These are phyloP conservation scores for Ustilago tritici DNA, from an alignment of 1,284 basidiomycete genomes.

Conservation along the genomic window DNA sequence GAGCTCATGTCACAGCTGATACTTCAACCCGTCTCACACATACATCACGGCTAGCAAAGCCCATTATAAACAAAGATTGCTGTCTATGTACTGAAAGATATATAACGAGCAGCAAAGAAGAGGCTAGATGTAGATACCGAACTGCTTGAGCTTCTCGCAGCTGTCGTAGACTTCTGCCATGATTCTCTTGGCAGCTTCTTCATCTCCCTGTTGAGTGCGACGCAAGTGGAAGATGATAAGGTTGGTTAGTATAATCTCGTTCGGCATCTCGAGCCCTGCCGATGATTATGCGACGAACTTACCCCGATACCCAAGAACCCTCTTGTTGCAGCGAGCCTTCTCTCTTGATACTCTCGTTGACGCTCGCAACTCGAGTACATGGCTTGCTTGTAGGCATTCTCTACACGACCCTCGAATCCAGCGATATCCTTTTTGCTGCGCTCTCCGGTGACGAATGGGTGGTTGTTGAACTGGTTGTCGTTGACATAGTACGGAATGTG, in stretches of 20 bases:
- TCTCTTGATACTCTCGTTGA: slow-evolving; percentile 52
- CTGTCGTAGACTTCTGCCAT: slow-evolving; percentile 59
- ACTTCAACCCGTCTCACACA: background rate
- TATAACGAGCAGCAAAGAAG: background rate
- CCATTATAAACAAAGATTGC: background rate
- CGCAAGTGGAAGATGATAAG: background rate
- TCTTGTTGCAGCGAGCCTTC: slow-evolving; percentile 44
- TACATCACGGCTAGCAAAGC: background rate
- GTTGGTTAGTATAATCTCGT: background rate
- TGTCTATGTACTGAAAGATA: background rate
- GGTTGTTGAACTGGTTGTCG: slow-evolving; percentile 79
- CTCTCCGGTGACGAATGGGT: slow-evolving; percentile 73
- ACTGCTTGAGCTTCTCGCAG: slow-evolving; percentile 64
- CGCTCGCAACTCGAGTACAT: slow-evolving; percentile 55
- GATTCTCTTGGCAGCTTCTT: slow-evolving; percentile 58
- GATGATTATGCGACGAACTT: background rate
- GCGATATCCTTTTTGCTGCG: slow-evolving; percentile 33
- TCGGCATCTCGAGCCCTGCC: background rate
- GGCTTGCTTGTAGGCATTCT: slow-evolving; percentile 54
- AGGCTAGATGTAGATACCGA: slow-evolving; percentile 52
- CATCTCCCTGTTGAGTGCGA: slow-evolving; percentile 23
- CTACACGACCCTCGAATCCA: slow-evolving; percentile 58
- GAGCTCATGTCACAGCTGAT: background rate
- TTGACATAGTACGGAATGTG: slow-evolving; percentile 89
- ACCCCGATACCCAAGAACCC: slow-evolving; percentile 63